Evolutionary conservation across 192 early-diverging fungal species (phyloP), one percentile per base, ranked within the genome.

Genomic region (Dissophora ornata): DNA sequence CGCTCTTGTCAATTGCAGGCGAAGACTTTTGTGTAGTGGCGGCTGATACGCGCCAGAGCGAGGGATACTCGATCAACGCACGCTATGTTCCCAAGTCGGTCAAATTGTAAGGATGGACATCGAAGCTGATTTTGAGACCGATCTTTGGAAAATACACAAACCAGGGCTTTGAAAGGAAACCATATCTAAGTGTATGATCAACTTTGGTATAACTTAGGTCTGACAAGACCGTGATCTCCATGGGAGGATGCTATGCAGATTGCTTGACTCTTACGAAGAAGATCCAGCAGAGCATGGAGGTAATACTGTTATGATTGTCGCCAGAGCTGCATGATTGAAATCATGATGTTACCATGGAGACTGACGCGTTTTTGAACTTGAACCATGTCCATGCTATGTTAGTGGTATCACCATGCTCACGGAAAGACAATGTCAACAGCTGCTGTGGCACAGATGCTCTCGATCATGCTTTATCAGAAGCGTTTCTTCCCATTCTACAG

Each of bases 401-500:
- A 95, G 91, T 92, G 91, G 91, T 99, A 98, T 77, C 86, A 85
- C 57, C 91, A 96, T 80, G 87, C 93, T 33, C 96, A 99, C 81
- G 93, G 93, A 33, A 95, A 93, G 79, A 69, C 81, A 40, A 99
- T 99, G 91, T 87, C 87, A 45, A 85, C 86, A 0, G 81, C 87
- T 22, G 96, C 98, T 3, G 79, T 97, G 54, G 97, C 97, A 8
- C 98, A 98, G 82, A 90, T 97, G 93, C 85, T 99, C 9, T 93
- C 93, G 7, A 94, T 90, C 45, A 94, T 93, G 57, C 82, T 99
- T 33, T 99, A 99, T 75, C 82, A 82, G 40, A 93, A 91, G 60
- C 90, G 98, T 16, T 98, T 98, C 82, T 98, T 99, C 87, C 96
- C 97, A 1, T 98, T 97, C 83, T 98, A 97, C 75, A 88, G 88